A percentile compares a stretch with the other conserved stretches of the same genome.
Conservation (phyloP, 129 eudicot genomes). For the Scalesia atractyloides region DNA sequence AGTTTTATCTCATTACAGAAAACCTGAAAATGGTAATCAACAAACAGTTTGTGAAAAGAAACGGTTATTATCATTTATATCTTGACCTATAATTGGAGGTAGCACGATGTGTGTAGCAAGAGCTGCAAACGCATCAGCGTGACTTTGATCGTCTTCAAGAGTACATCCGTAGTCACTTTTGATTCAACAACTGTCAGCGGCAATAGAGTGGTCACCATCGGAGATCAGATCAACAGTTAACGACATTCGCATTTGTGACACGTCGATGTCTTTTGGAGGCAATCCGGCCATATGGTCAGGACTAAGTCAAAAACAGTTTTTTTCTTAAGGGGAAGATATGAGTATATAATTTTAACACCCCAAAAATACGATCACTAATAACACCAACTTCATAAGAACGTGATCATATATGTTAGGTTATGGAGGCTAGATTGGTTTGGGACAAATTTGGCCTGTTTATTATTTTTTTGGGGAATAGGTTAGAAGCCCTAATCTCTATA, state of each 20-base stretch:
- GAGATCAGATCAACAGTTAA: slow-evolving; percentile 83
- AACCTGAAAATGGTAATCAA: not conserved
- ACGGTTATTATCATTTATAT: not conserved
- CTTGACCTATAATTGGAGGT: slow-evolving; percentile 84
- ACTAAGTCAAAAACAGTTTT: too few species aligned
- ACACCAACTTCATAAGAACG: too few species aligned
- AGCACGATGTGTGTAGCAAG: slow-evolving; percentile 71
- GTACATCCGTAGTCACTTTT: slow-evolving; percentile 97
- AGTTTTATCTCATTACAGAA: not conserved
- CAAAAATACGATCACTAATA: too few species aligned
- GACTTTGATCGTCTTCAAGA: slow-evolving; percentile 94
- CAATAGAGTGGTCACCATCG: slow-evolving; percentile 90
- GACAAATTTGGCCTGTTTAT: too few species aligned
- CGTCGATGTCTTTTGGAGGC: slow-evolving; percentile 73
- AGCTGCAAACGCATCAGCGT: slow-evolving; percentile 95
- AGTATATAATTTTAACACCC: too few species aligned
- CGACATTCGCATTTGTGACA: slow-evolving; percentile 48
- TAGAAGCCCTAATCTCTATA: too few species aligned
- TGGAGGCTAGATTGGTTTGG: too few species aligned
- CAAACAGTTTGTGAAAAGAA: not conserved
- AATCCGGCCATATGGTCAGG: slow-evolving; percentile 60
- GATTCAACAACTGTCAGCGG: slow-evolving; percentile 95
- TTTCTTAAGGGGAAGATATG: too few species aligned
- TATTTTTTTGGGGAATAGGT: too few species aligned
- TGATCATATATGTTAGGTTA: too few species aligned